Percentiles rank a stretch among this genome's conserved stretches.
phyloP scores from a whole-genome alignment of 2,329 filamentous ascomycete species.

The Ophiostoma novo-ulmi region DNA sequence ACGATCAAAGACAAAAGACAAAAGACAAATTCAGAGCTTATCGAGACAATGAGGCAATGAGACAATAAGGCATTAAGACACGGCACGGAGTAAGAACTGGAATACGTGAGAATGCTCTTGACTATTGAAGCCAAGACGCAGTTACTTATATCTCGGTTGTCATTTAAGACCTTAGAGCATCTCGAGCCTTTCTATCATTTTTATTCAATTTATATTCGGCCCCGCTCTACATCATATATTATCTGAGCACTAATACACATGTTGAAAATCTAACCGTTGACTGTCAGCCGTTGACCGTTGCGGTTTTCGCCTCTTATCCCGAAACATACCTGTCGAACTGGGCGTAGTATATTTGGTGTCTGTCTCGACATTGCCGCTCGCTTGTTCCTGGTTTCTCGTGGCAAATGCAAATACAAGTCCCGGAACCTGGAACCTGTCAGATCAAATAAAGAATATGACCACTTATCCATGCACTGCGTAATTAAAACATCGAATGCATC shows the following conservation, averaged over 20 bases:
- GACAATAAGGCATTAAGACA: neutral
- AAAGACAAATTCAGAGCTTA: too few species aligned
- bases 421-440: constrained; percentile 1
- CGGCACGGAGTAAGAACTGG: neutral
- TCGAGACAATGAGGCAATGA: neutral
- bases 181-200: neutral
- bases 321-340: neutral
- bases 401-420: neutral
- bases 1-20: neutral
- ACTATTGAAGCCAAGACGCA: neutral
- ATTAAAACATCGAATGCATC: neutral
- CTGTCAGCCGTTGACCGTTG: neutral
- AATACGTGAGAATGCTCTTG: neutral
- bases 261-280: neutral
- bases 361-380: neutral
- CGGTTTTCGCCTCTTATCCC: neutral
- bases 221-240: neutral
- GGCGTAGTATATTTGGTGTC: neutral
- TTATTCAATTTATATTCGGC: neutral
- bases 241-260: neutral
- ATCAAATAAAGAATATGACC: neutral
- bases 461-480: too few species aligned
- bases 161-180: neutral
- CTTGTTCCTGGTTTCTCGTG: neutral
- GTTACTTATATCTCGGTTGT: too few species aligned